Conservation (phyloP, 495 filamentous ascomycete genomes). For the Xylaria acuta region DNA sequence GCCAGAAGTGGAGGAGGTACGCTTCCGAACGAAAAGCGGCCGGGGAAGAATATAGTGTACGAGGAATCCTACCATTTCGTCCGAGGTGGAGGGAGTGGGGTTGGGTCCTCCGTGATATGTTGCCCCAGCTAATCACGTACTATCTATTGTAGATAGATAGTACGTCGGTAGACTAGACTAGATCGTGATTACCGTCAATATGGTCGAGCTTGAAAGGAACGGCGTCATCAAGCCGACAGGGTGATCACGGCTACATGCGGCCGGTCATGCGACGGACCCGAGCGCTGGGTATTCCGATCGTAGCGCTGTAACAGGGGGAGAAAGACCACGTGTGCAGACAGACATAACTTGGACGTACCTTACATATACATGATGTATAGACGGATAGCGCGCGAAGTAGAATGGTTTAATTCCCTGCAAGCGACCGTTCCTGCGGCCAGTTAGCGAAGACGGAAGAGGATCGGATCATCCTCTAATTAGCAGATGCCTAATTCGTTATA, state of each 20-base stretch:
- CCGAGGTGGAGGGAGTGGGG: not conserved
- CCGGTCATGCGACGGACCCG: constrained; percentile 8
- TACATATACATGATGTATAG: constrained; percentile 11
- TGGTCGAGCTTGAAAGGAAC: not conserved
- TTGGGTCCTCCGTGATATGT: not conserved
- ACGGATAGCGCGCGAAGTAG: not conserved
- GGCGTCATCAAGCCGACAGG: not conserved
- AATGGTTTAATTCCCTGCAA: constrained; percentile 2
- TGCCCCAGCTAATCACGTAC: not conserved
- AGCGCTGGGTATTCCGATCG: constrained; percentile 11
- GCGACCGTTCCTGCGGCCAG: constrained; percentile 19
- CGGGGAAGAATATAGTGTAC: not conserved
- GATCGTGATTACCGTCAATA: not conserved
- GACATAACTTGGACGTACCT: not conserved
- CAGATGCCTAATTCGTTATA: constrained; percentile 12
- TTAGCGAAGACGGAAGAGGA: constrained; percentile 14
- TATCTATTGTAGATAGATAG: too few species aligned
- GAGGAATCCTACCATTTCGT: constrained; percentile 7
- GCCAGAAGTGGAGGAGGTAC: not conserved
- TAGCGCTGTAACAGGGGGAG: constrained; percentile 12
- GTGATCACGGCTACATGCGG: constrained; percentile 5
- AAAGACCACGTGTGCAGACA: constrained; percentile 12
- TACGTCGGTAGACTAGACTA: not conserved
- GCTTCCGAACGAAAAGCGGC: not conserved
- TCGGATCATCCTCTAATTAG: constrained; percentile 13